These are phyloP conservation scores for Cryptococcus sp. DNA, from an alignment of 1,284 basidiomycete species.

Conservation along the genomic window DNA sequence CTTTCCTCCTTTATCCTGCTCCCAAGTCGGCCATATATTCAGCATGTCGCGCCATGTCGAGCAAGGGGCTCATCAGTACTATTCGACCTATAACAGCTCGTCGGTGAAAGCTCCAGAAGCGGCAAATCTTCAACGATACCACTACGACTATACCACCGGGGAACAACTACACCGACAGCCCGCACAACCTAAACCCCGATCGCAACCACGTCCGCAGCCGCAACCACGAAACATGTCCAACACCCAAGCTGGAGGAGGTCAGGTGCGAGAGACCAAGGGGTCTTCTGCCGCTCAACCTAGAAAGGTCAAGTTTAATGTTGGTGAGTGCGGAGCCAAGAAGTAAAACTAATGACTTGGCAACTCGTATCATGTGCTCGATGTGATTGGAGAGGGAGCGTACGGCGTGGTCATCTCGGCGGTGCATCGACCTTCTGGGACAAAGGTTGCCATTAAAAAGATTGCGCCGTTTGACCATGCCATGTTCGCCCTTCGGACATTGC, in stretches of 20 bases:
- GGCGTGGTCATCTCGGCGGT: conserved; percentile 76
- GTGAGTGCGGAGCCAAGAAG: conserved; percentile 50
- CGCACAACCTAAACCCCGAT: too few relatives aligned
- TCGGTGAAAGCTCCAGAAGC: too few relatives aligned
- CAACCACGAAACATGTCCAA: conserved; percentile 1
- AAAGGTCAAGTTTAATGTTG: conserved; percentile 88
- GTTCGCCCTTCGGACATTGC: conserved; percentile 78
- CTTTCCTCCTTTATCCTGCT: too few relatives aligned
- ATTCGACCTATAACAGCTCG: too few relatives aligned
- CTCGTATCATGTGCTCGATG: conserved; percentile 82
- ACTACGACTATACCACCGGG: too few relatives aligned
- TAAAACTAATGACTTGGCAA: conserved; percentile 37
- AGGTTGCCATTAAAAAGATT: conserved; percentile 88
- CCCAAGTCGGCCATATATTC: too few relatives aligned
- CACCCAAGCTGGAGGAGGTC: conserved; percentile 5
- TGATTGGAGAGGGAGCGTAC: conserved; percentile 80
- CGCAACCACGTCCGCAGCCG: neutral
- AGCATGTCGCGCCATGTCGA: too few relatives aligned
- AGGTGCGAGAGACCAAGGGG: conserved; percentile 37
- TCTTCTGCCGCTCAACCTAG: conserved; percentile 57
- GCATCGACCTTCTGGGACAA: conserved; percentile 69
- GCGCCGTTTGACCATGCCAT: conserved; percentile 87
- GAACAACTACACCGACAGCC: too few relatives aligned
- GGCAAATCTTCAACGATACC: too few relatives aligned
- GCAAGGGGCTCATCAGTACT: too few relatives aligned